Evolutionary conservation across 169 alveolate species (phyloP), one percentile per base, ranked within the genome.

Genomic region (Plasmodium vivax): DNA sequence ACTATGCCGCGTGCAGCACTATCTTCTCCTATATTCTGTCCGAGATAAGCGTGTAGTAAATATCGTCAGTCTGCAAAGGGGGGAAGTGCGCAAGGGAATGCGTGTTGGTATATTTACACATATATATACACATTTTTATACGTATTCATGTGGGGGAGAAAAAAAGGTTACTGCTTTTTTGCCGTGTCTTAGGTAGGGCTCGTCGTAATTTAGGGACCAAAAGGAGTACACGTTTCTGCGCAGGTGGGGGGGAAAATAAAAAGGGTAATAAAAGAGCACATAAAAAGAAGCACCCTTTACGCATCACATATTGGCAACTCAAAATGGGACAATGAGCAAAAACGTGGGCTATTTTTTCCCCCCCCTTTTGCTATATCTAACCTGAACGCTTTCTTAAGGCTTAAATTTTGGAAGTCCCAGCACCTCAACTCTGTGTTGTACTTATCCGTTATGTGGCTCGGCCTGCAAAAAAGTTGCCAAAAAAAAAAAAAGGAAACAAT

Each of bases 141-240:
- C 27, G 34, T 41, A 38, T 9, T 10, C 14, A 84, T 14, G 71
- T 41, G 19, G 2, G 34, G 34, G 34, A 3, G 2, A 71, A 82
- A 23, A 82, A 54, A 82, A 54, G 43, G 38, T 81, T 90, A 80
- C 90, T 45, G 75, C 5, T 90, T 62, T 90, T 56, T 58, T 58
- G 45, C 83, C 62, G 41, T 80, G 82, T 43, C 83, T 56, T 43
- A 90, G 19, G 56, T 90, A 90, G 2, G 94, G 90, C 34, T 90
- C 94, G 73, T 90, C 90, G 58, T 90, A 90, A 79, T 90, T 90
- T 80, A 90, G 51, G n/a, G 94, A 80, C 94, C 94, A 90, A 79
- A 90, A 90, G 68, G 82, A 80, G 38, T 90, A 90, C 34, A 90
- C 72, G 45, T 90, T 90, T 81, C 94, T 90, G 79, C 23, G 45